These are phyloP conservation scores for Polytrichum formosum DNA, from an alignment of 225 moss, liverwort and hornwort genomes.

Conservation along the genomic window DNA sequence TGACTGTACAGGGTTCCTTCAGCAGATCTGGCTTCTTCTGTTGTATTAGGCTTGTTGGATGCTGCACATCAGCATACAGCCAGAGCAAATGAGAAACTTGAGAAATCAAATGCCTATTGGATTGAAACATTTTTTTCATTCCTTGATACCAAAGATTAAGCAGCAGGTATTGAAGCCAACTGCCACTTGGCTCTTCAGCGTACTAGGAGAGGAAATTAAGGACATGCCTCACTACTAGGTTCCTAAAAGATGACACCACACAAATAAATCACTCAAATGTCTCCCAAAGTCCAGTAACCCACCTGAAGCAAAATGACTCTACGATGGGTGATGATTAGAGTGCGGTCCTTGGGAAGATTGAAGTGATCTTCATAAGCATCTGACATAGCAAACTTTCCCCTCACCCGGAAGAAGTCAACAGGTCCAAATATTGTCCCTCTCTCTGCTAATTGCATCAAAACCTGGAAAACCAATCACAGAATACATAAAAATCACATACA, in stretches of 20 bases:
- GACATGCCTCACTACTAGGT: background rate
- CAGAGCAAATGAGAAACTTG: background rate
- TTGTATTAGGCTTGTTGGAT: constrained; percentile 84
- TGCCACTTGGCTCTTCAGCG: too few relatives aligned
- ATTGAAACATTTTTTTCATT: too few relatives aligned
- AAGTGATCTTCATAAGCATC: constrained; percentile 99
- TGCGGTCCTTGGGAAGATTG: constrained; percentile 91
- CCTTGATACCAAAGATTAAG: background rate
- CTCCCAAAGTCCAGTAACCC: background rate
- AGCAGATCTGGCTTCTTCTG: constrained; percentile 94
- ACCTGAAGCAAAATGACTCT: constrained; percentile 90
- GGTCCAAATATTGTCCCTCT: constrained; percentile 93
- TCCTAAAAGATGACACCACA: too few relatives aligned
- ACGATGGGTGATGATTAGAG: constrained; percentile 93
- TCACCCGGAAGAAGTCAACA: constrained; percentile 85
- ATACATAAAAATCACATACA: constrained; percentile 5
- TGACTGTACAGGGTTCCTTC: constrained; percentile 86
- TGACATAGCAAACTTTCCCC: constrained; percentile 98
- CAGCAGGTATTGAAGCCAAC: too few relatives aligned
- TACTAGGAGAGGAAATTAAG: background rate
- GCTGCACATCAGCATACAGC: constrained; percentile 51
- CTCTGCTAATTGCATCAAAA: constrained; percentile 98
- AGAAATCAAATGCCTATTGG: background rate
- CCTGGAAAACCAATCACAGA: constrained; percentile 37
- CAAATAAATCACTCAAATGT: too few relatives aligned